Evolutionary conservation across 2,329 filamentous ascomycete species (phyloP).

Genomic region (Nothophaeocryptopus gaeumannii): DNA sequence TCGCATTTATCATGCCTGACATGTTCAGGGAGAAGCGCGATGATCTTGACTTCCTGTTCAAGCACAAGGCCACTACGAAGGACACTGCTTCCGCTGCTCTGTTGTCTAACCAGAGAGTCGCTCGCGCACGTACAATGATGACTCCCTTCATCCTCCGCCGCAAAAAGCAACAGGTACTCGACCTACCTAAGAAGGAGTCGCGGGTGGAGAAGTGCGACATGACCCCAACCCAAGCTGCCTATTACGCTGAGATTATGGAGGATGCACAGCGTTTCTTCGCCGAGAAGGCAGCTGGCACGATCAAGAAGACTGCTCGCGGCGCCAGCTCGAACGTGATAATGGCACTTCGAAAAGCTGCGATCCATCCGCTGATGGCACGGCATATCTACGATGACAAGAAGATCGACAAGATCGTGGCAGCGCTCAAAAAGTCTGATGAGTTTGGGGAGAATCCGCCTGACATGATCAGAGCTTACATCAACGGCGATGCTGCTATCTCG

Average conservation of each 20-base stretch:
- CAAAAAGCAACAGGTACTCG: constrained; percentile 82
- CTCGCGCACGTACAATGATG: constrained; percentile 83
- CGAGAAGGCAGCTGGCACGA: constrained; percentile 52
- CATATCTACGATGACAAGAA: constrained; percentile 73
- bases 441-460: constrained; percentile 34
- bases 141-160: constrained; percentile 92
- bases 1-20: constrained; percentile 88
- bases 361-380: constrained; percentile 85
- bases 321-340: constrained; percentile 58
- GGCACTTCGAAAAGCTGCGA: constrained; percentile 85
- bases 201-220: constrained; percentile 79
- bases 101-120: constrained; percentile 81
- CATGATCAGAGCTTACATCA: constrained; percentile 60
- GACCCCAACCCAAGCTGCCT: constrained; percentile 65
- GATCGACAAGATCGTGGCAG: constrained; percentile 65
- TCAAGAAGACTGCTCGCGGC: constrained; percentile 50
- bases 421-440: constrained; percentile 31
- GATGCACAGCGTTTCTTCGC: constrained; percentile 60
- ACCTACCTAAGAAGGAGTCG: constrained; percentile 76
- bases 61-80: constrained; percentile 81
- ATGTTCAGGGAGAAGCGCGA: constrained; percentile 76
- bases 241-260: constrained; percentile 70
- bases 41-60: constrained; percentile 82
- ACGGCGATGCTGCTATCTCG: constrained; percentile 62
- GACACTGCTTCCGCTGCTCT: constrained; percentile 75